Conservation (phyloP, 331 rosid species). For the Prunus yedoensis region DNA sequence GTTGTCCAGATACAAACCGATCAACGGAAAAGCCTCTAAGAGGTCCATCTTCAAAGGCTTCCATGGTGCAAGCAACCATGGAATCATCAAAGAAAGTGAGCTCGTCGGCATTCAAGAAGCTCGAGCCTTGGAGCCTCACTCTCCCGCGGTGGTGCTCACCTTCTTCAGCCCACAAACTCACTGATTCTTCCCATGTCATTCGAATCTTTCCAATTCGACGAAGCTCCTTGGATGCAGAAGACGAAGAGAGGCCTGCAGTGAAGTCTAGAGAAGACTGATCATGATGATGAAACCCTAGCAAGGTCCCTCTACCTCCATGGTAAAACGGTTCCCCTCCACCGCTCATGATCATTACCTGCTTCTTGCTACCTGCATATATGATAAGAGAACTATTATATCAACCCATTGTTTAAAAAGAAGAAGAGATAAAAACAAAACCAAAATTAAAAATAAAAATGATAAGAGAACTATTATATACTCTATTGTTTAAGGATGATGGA, state of each 20-base stretch:
- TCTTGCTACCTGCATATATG: conserved; percentile 52
- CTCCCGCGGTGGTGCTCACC: conserved; percentile 77
- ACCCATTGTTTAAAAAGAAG: no score
- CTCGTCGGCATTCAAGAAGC: conserved; percentile 80
- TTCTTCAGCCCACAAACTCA: conserved; percentile 90
- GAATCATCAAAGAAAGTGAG: conserved; percentile 80
- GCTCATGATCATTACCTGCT: conserved; percentile 42
- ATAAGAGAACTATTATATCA: neutral
- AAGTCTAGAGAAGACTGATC: conserved; percentile 38
- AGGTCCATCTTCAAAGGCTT: conserved; percentile 83
- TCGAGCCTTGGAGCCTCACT: conserved; percentile 58
- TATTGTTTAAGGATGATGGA: neutral
- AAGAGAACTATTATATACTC: neutral
- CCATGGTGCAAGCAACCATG: conserved; percentile 80
- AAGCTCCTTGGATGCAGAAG: conserved; percentile 46
- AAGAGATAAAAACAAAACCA: neutral
- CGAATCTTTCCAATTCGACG: conserved; percentile 83
- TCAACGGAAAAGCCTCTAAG: conserved; percentile 81
- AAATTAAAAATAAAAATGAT: neutral
- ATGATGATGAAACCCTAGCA: conserved; percentile 47
- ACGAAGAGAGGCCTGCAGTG: conserved; percentile 34
- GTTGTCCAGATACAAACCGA: conserved; percentile 78
- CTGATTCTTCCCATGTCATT: conserved; percentile 92
- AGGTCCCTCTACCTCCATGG: conserved; percentile 48
- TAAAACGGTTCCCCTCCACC: conserved; percentile 49